Evolutionary conservation across 345 rosid species (phyloP), one percentile per base, ranked within the genome.

Genomic region (Combretum micranthum): DNA sequence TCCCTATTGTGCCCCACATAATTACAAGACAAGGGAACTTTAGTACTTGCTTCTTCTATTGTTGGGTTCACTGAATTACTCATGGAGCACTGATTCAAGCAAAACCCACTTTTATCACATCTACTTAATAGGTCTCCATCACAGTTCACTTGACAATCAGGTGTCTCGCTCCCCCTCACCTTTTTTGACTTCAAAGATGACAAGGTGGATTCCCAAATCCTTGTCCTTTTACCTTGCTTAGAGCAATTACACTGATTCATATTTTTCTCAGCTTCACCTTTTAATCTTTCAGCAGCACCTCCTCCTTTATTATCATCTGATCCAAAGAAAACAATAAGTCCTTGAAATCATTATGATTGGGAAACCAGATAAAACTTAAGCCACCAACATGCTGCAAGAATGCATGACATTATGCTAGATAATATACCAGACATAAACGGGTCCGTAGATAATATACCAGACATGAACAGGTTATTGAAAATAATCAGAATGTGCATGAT

Each of bases 161-260:
- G 50, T 48, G 51, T 69, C 64, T 68, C 73, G 70, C 71, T 69
- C 74, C 94, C 96, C 63, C 77, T 85, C 25, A 88, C 81, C 50
- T 80, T 81, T 77, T 88, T 88, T 32, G 94, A 77, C 68, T 78
- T 85, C 75, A 86, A 42, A 55, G 94, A 88, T 46, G 96, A 86
- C 42, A 71, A 17, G 18, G 94, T 68, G 55, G 87, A 73, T 80
- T 88, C 91, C 96, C 88, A 83, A 54, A 73, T 57, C 76, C 78
- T 85, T 66, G 68, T 78, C 70, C 79, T 88, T 53, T 67, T 60
- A 39, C 77, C 61, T 44, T 63, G 78, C 23, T 67, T 44, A 52
- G 76, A 67, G 65, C 75, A 68, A 58, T 72, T 66, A 64, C 77
- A 72, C 26, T 21, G 54, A 53, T 71, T 69, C 32, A 68, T 63